Conservation (phyloP, 2,329 filamentous ascomycete species). For the Fusarium floridanum region DNA sequence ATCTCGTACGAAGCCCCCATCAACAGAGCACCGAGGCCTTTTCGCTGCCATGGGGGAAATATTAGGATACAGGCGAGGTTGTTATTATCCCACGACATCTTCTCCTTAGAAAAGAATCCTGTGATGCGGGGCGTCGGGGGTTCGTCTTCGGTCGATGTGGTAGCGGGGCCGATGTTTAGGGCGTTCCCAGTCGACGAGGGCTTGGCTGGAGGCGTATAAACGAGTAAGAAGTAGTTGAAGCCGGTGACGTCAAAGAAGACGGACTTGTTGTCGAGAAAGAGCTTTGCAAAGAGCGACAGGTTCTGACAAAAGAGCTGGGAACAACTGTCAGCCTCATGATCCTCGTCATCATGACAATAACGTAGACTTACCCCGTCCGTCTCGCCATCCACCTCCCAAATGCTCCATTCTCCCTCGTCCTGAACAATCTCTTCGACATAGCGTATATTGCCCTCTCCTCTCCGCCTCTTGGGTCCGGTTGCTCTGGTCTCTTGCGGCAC, state of each 20-base stretch:
- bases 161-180: neutral
- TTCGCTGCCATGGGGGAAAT: constrained; percentile 95
- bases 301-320: constrained; percentile 89
- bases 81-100: constrained; percentile 98
- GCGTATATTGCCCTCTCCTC: constrained; percentile 52
- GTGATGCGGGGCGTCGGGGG: constrained; percentile 68
- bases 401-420: constrained; percentile 81
- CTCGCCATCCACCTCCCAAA: constrained; percentile 95
- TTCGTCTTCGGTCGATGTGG: constrained; percentile 12
- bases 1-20: constrained; percentile 97
- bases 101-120: constrained; percentile 99
- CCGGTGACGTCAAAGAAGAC: constrained; percentile 97
- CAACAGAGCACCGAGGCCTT: constrained; percentile 86
- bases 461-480: constrained; percentile 54
- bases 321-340: constrained; percentile 17
- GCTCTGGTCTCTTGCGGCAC: constrained; percentile 50
- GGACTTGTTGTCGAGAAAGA: constrained; percentile 98
- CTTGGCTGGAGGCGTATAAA: constrained; percentile 70
- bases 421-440: constrained; percentile 60
- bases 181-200: constrained; percentile 8
- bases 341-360: neutral
- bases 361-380: constrained; percentile 73
- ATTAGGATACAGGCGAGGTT: constrained; percentile 96
- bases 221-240: constrained; percentile 94
- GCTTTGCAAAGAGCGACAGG: constrained; percentile 93